These are phyloP conservation scores for Lonicera japonica DNA, from an alignment of 129 eudicot species.

Conservation along the genomic window DNA sequence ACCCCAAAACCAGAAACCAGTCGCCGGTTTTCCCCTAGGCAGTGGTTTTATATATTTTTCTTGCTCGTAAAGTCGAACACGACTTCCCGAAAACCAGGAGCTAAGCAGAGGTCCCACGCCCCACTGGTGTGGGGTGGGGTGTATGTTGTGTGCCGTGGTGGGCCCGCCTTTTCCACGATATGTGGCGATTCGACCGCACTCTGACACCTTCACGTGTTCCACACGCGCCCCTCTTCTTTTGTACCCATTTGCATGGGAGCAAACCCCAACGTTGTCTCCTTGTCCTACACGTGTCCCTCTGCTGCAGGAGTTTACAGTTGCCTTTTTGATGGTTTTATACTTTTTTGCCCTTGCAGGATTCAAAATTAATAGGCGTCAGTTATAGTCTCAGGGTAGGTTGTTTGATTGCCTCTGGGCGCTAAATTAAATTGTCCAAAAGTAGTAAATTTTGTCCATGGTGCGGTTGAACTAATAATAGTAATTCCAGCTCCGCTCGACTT, in stretches of 20 bases:
- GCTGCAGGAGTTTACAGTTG: neutral
- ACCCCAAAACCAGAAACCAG: conserved; percentile 35
- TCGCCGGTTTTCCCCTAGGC: conserved; percentile 13
- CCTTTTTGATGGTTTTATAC: too few relatives aligned
- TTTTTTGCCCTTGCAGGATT: too few relatives aligned
- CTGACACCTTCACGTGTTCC: conserved; percentile 27
- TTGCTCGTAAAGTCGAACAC: conserved; percentile 11
- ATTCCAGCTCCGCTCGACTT: too few relatives aligned
- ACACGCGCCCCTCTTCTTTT: conserved; percentile 28
- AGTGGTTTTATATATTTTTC: neutral
- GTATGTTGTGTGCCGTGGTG: neutral
- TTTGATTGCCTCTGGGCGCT: too few relatives aligned
- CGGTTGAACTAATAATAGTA: too few relatives aligned
- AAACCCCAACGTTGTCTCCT: neutral
- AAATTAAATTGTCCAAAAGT: too few relatives aligned
- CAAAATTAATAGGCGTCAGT: too few relatives aligned
- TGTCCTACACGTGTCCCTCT: conserved; percentile 17
- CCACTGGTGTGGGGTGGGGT: neutral
- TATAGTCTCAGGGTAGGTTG: too few relatives aligned
- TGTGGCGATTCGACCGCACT: conserved; percentile 78
- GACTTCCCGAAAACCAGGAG: conserved; percentile 71
- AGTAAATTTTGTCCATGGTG: too few relatives aligned
- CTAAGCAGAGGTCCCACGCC: conserved; percentile 17
- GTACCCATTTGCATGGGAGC: conserved; percentile 17
- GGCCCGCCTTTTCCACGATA: conserved; percentile 25